Base-by-base conservation (phyloP, 2,329 filamentous ascomycete genomes). In the Aspergillus amoenus region DNA sequence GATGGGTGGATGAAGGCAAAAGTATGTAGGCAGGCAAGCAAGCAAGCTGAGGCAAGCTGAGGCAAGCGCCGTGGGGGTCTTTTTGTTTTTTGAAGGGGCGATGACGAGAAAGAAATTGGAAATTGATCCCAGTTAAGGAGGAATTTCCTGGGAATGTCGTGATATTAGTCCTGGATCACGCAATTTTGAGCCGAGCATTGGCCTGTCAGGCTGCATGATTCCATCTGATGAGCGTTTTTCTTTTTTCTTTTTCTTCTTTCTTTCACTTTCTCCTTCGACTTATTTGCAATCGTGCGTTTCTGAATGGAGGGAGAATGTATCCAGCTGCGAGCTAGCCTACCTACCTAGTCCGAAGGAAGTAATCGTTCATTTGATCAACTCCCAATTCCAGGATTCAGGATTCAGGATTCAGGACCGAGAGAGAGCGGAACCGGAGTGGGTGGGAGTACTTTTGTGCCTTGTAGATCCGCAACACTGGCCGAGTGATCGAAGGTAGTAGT, bases 81-180 rank as follows among this genome's bases (percentile, higher is more conserved):
- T 11, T 30, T 30, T 30, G 27, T 30, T 22, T 24, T 18, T 18
- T 4, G 18, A 34, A 49, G 27, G 27, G 27, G n/a, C 17, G 13
- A 55, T 51, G 47, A 55, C 52, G 37, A 55, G 45, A 55, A 47
- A 55, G 52, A 55, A 55, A 55, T 17, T 55, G 44, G 11, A 40
- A 22, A 30, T 42, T 34, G 32, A 27, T 13, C 40, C 37, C n/a
- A 39, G 30, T 39, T 48, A 50, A 54, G 34, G 18, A 46, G 21
- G 40, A 37, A 13, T 45, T 46, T 53, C n/a, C 17, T 17, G 24
- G 46, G 46, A 34, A 67, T 68, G 65, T 66, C 62, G 64, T 64
- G 48, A 62, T 64, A 58, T 65, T 66, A 68, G 67, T 58, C 41
- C 3, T 52, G 48, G 60, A 70, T 69, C 61, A 59, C 66, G 67